Evolutionary conservation across 2,329 filamentous ascomycete genomes (phyloP), one percentile per base, ranked within the genome.

Genomic region (Elsinoe australis): DNA sequence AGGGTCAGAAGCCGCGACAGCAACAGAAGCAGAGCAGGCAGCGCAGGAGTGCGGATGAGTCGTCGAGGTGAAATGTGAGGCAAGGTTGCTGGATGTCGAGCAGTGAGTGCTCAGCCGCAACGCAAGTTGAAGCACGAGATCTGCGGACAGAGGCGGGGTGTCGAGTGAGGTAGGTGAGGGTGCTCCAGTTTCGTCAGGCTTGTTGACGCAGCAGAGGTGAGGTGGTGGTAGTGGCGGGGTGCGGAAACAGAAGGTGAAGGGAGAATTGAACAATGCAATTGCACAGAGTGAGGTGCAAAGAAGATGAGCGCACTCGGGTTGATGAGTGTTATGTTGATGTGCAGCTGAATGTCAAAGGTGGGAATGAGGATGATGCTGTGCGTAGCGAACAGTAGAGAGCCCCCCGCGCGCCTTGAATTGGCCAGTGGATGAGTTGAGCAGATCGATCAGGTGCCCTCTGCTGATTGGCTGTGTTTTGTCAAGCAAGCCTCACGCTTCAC

Each of bases 131-230:
- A 6, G 6, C 26, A 12, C 6, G 39, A 26, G 39, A 32, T 31
- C 21, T 44, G 39, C 29, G 24, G 39, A 32, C 39, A 44, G 39
- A 44, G 39, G 39, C 32, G 26, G 26, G 39, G 39, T 29, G 39
- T 15, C 31, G 21, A 28, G 39, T 44, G 39, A 44, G 26, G 39
- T 19, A 44, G 31, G 39, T 44, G 39, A 44, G 39, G 39, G 29
- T 24, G 22, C 19, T 29, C 39, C 26, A 26, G 34, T 21, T 32
- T 44, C 26, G 39, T 44, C 6, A 31, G 39, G 39, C 24, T 44
- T 44, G 39, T 44, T 44, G 39, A 44, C 28, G 24, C 21, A 24
- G 36, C 15, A 31, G 39, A n/a, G 39, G 14, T 17, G 14, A 31
- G 24, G 15, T 14, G 24, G 26, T 44, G 39, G 21, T 21, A 21